Percentiles rank a stretch among this genome's conserved stretches.
Evolutionary conservation across 1,284 basidiomycete genomes (phyloP).

Genomic region (Fistulina hepatica): DNA sequence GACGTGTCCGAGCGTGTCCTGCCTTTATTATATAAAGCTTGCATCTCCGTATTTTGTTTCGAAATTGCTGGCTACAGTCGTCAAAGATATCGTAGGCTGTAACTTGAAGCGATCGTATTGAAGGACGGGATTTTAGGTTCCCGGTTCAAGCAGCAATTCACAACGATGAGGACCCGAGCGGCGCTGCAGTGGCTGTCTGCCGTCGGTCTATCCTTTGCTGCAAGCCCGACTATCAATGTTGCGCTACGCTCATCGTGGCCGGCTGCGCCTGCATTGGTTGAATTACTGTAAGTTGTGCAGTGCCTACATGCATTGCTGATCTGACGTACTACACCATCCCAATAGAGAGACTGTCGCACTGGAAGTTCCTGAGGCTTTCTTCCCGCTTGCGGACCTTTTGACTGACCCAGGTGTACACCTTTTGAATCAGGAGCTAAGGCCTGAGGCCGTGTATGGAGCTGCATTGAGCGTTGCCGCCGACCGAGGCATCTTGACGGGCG

Average conservation of each 20-base stretch:
- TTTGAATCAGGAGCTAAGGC: constrained; percentile 25
- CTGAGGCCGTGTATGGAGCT: constrained; percentile 44
- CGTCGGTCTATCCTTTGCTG: constrained; percentile 11
- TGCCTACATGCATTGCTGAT: constrained; percentile 2
- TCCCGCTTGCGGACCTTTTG: constrained; percentile 56
- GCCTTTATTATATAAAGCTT: too few species aligned
- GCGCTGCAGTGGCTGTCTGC: too few species aligned
- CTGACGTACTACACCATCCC: constrained; percentile 5
- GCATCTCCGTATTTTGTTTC: too few species aligned
- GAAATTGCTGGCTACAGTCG: too few species aligned
- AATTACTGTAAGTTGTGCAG: constrained; percentile 61
- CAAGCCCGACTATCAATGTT: constrained; percentile 67
- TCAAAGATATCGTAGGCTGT: too few species aligned
- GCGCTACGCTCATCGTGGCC: constrained; percentile 75
- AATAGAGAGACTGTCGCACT: constrained; percentile 39
- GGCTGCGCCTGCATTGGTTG: constrained; percentile 63
- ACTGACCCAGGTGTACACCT: constrained; percentile 37
- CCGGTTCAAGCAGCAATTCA: too few species aligned
- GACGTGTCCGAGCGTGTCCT: too few species aligned
- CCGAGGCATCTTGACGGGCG: constrained; percentile 38
- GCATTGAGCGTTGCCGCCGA: constrained; percentile 39
- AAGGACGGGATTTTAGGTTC: too few species aligned
- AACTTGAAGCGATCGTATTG: too few species aligned
- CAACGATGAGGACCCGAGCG: too few species aligned
- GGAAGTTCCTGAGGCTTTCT: constrained; percentile 59